Percentiles rank a stretch among this genome's conserved stretches.
Evolutionary conservation across 2,329 filamentous ascomycete species (phyloP).

Genomic region (Stagonosporopsis vannaccii): DNA sequence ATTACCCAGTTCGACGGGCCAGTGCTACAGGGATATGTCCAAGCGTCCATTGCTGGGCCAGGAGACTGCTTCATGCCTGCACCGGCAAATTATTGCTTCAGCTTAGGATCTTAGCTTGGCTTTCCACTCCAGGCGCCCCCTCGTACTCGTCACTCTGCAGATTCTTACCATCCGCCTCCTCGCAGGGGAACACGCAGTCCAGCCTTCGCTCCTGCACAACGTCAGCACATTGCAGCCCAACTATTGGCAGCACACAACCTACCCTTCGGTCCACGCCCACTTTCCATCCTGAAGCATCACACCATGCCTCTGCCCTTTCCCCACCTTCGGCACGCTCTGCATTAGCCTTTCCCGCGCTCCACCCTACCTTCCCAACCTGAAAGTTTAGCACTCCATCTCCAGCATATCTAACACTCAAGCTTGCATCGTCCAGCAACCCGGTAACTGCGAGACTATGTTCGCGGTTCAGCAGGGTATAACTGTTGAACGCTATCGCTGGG

Average conservation of each 20-base stretch:
- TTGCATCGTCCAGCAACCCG: constrained; percentile 20
- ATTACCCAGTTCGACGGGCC: neutral
- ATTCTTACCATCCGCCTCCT: neutral
- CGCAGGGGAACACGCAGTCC: constrained; percentile 6
- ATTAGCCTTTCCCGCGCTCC: neutral
- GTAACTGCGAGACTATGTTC: constrained; percentile 14
- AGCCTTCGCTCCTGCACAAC: neutral
- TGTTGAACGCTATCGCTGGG: constrained; percentile 18
- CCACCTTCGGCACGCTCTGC: neutral
- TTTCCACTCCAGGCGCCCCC: neutral
- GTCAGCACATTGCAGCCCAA: neutral
- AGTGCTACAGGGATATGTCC: neutral
- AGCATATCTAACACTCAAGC: constrained; percentile 4
- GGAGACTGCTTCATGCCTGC: neutral
- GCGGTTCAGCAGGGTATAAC: constrained; percentile 19
- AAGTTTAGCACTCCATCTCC: neutral
- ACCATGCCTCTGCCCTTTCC: neutral
- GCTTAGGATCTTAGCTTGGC: neutral
- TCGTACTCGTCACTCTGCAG: neutral
- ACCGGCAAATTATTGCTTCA: neutral
- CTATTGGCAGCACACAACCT: neutral
- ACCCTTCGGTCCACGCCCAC: neutral
- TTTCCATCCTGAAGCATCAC: neutral
- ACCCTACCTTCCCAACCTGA: neutral
- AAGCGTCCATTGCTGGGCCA: neutral